Conservation (phyloP, 495 filamentous ascomycete genomes). For the Xylaria acuta region DNA sequence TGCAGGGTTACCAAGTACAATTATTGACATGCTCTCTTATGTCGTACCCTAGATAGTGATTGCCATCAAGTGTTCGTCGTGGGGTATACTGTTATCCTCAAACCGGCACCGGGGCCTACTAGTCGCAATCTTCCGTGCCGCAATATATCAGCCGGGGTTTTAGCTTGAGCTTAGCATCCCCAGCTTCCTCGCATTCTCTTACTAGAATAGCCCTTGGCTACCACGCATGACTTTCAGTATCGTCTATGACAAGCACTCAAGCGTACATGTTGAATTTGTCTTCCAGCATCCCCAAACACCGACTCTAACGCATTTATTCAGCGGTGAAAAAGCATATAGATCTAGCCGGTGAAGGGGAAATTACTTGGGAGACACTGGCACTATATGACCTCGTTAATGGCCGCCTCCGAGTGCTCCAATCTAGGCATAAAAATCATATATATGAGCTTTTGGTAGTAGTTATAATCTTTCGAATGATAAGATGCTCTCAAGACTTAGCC, state of each 20-base stretch:
- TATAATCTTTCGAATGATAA: not conserved
- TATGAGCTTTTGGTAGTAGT: no score
- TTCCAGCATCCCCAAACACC: not conserved
- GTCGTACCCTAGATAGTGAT: no score
- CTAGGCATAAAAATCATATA: no score
- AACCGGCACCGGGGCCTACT: not conserved
- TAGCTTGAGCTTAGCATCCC: not conserved
- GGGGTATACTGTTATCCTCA: not conserved
- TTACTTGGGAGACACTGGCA: no score
- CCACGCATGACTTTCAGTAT: not conserved
- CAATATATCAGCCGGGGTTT: not conserved
- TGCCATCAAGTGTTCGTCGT: not conserved
- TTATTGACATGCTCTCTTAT: no score
- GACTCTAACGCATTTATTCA: not conserved
- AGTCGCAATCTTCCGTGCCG: not conserved
- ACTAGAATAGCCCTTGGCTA: not conserved
- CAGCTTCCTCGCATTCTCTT: not conserved
- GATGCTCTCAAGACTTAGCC: no score
- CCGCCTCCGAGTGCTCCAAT: no score
- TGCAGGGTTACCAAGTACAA: no score
- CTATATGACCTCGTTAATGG: no score
- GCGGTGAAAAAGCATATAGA: not conserved
- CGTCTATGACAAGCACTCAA: not conserved
- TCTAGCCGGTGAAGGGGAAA: no score
- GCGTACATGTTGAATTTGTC: not conserved